These are phyloP conservation scores for Magnusiomyces paraingens DNA, from an alignment of 1,139 yeast species.

Conservation along the genomic window DNA sequence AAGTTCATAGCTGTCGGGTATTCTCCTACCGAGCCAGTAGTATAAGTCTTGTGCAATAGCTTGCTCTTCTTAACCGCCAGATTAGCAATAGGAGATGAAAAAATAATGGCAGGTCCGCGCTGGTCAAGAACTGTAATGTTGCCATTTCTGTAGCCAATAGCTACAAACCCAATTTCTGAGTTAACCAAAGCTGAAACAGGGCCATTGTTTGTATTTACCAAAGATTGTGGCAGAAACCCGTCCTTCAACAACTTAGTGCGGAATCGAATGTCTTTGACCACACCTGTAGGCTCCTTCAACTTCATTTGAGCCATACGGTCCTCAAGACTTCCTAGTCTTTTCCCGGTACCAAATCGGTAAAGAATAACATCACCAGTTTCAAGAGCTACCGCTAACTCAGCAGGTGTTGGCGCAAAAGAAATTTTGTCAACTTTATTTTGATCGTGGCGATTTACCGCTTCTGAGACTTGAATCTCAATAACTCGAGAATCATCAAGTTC, in stretches of 20 bases:
- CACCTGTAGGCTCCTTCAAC: slow-evolving; percentile 16
- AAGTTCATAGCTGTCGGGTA: slow-evolving; percentile 62
- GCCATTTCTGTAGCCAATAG: slow-evolving; percentile 74
- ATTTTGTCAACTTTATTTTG: slow-evolving; percentile 48
- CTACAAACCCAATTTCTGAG: slow-evolving; percentile 80
- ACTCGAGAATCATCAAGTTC: slow-evolving; percentile 58
- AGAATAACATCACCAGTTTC: slow-evolving; percentile 68
- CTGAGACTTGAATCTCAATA: slow-evolving; percentile 48
- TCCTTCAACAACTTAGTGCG: slow-evolving; percentile 43
- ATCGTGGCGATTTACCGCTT: slow-evolving; percentile 40
- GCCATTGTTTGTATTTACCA: slow-evolving; percentile 40
- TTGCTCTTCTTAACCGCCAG: slow-evolving; percentile 14
- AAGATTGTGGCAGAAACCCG: slow-evolving; percentile 66
- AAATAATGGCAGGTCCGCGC: slow-evolving; percentile 78
- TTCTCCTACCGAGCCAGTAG: slow-evolving; percentile 17
- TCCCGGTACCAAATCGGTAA: slow-evolving; percentile 54
- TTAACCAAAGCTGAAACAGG: slow-evolving; percentile 58
- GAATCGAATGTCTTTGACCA: slow-evolving; percentile 30
- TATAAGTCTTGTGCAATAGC: slow-evolving; percentile 15
- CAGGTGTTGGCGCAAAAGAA: slow-evolving; percentile 68
- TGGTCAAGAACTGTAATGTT: slow-evolving; percentile 69
- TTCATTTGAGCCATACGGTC: slow-evolving; percentile 5
- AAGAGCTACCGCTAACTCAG: slow-evolving; percentile 69
- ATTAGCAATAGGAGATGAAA: slow-evolving; percentile 41
- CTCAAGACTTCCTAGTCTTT: slow-evolving; percentile 1